Percentiles rank a stretch among this genome's conserved stretches.
phyloP scores from a whole-genome alignment of 2,329 filamentous ascomycete genomes.

The Chaetomiaceae sp. region DNA sequence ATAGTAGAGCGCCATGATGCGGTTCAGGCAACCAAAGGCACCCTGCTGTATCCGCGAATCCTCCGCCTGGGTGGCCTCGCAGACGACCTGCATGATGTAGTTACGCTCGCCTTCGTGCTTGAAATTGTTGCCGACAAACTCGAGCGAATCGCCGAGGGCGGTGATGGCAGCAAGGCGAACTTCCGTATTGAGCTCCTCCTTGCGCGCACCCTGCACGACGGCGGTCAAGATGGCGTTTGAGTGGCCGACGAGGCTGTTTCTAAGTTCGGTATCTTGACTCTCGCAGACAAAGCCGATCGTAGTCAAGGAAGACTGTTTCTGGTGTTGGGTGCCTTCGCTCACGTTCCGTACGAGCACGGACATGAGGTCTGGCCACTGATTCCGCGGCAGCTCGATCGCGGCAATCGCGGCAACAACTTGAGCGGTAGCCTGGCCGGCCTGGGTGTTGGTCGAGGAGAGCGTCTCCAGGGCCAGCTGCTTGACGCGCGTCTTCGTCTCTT shows the following conservation, averaged over 20 bases:
- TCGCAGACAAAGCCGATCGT: constrained; percentile 99
- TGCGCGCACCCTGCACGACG: constrained; percentile 93
- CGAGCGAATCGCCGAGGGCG: constrained; percentile 89
- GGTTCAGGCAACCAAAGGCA: constrained; percentile 93
- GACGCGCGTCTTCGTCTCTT: constrained; percentile 76
- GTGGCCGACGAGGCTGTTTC: constrained; percentile 73
- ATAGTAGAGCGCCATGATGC: constrained; percentile 98
- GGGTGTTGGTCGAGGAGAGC: constrained; percentile 68
- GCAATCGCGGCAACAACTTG: constrained; percentile 96
- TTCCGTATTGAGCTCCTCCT: constrained; percentile 88
- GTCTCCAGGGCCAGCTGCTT: constrained; percentile 90
- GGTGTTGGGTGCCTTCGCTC: constrained; percentile 73
- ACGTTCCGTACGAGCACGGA: constrained; percentile 84
- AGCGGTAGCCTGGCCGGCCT: constrained; percentile 82
- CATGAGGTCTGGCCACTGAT: constrained; percentile 94
- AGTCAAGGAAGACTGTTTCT: constrained; percentile 90
- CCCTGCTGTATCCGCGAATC: constrained; percentile 91
- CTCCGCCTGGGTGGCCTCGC: constrained; percentile 91
- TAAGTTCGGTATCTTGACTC: constrained; percentile 80
- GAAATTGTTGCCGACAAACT: constrained; percentile 97
- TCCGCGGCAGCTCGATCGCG: constrained; percentile 84
- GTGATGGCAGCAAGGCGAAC: constrained; percentile 90
- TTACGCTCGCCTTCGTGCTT: constrained; percentile 98
- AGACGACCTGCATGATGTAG: constrained; percentile 99
- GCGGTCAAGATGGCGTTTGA: constrained; percentile 97